Evolutionary conservation across 176 grass and related monocot species (phyloP), one percentile per base, ranked within the genome.

Genomic region (Guadua angustifolia): DNA sequence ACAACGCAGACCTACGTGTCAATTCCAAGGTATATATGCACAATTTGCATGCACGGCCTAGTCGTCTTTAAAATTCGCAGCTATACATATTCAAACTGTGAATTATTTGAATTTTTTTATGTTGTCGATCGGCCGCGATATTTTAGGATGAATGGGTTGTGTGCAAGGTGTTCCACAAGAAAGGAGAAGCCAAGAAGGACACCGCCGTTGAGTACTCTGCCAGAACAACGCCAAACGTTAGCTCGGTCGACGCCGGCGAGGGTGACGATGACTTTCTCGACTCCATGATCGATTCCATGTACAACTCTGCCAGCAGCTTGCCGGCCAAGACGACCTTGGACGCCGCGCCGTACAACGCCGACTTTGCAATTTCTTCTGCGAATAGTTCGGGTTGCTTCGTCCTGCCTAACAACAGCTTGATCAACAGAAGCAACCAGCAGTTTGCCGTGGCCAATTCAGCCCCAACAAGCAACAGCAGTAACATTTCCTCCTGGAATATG

Each of bases 91-190:
- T 24, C 78, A 2, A 66, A 57, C 13, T 25, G 39, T 38, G 40
- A 62, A 26, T 45, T 71, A 35, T 38, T 16, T 9, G 80, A 7
- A 17, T 56, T 21, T 22, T 9, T 33, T 9, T 11, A 16, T 64
- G 24, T 21, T 38, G 7, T 68, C 33, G 66, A n/a, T n/a, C n/a
- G n/a, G 33, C 42, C 33, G n/a, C 33, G 33, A 1, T 35, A 35
- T 35, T 1, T 19, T 46, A 93, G 91, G 91, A 87, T 36, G 88
- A 87, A 32, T 93, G 91, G 91, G 91, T 93, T 1, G 88, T 93
- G 44, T 93, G 91, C 73, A 89, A 82, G 84, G 80, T 93, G 12
- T 84, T 84, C 59, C 72, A n/a, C n/a, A n/a, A n/a, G n/a, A n/a
- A n/a, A n/a, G n/a, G n/a, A n/a, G n/a, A n/a, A n/a, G n/a, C n/a